Conservation (phyloP, 2,329 filamentous ascomycete genomes). For the Reticulascus tulasneorum region DNA sequence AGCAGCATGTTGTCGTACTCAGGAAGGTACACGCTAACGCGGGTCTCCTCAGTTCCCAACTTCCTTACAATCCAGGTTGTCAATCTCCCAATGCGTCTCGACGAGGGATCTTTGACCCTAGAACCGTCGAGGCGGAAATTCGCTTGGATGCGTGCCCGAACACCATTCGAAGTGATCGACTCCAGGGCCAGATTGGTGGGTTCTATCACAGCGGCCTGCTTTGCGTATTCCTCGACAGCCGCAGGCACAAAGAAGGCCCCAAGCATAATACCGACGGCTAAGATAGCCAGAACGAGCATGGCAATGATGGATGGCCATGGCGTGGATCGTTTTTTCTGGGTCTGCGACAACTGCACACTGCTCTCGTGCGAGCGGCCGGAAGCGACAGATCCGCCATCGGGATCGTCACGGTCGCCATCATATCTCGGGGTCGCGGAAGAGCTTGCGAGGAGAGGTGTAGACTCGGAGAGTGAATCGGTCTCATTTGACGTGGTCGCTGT, state of each 20-base stretch:
- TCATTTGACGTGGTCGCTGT: conserved; percentile 22
- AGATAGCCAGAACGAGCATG: conserved; percentile 58
- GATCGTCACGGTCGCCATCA: conserved; percentile 31
- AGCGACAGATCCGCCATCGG: conserved; percentile 15
- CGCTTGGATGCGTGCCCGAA: conserved; percentile 76
- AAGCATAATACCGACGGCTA: conserved; percentile 66
- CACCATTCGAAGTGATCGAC: conserved; percentile 73
- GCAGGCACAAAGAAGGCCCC: conserved; percentile 79
- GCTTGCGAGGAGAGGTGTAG: conserved; percentile 48
- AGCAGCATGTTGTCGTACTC: conserved; percentile 75
- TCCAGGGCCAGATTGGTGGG: conserved; percentile 82
- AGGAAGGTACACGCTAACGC: conserved; percentile 74
- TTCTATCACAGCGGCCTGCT: conserved; percentile 76
- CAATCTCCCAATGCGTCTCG: conserved; percentile 71
- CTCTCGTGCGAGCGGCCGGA: conserved; percentile 11
- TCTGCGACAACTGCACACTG: too few species aligned
- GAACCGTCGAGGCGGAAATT: conserved; percentile 77
- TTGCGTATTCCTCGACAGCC: conserved; percentile 78
- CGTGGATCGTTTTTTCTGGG: too few species aligned
- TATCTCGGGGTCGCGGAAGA: conserved; percentile 32
- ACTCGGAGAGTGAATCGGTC: conserved; percentile 30
- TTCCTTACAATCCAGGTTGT: conserved; percentile 77
- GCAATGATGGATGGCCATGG: conserved; percentile 75
- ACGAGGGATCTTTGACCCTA: conserved; percentile 65
- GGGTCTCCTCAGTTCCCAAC: conserved; percentile 69